phyloP scores from a whole-genome alignment of 2,329 filamentous ascomycete genomes.

The Bipolaris oryzae region DNA sequence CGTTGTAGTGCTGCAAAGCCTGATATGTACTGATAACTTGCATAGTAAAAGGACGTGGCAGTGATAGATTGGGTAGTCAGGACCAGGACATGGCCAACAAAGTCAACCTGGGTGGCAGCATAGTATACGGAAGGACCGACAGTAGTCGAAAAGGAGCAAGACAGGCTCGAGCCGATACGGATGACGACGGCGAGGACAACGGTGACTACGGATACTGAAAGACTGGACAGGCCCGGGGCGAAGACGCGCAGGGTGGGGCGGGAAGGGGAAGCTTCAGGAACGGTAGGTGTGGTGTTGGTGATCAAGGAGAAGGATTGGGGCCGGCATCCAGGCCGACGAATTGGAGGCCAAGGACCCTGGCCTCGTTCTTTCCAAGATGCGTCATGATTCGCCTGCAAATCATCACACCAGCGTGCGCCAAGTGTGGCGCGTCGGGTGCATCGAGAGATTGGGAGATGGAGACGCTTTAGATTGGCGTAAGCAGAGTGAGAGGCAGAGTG shows the following conservation, averaged over 20 bases:
- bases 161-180: constrained; percentile 24
- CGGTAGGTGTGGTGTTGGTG: background rate
- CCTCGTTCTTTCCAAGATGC: background rate
- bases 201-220: constrained; percentile 21
- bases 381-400: constrained; percentile 8
- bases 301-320: too few species aligned
- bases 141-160: constrained; percentile 11
- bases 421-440: background rate
- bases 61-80: background rate
- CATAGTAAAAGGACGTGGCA: constrained; percentile 8
- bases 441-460: background rate
- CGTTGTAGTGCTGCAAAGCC: background rate
- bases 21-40: background rate
- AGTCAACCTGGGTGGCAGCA: constrained; percentile 4
- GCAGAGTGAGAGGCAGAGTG: background rate
- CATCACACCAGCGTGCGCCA: constrained; percentile 7
- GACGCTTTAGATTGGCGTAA: background rate
- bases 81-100: constrained; percentile 8
- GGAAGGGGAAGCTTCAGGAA: background rate
- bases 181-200: constrained; percentile 14
- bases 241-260: background rate
- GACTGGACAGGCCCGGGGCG: background rate
- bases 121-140: background rate
- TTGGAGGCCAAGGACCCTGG: background rate
- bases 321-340: background rate